Evolutionary conservation across 495 filamentous ascomycete species (phyloP).

Genomic region (Cryomyces minteri): DNA sequence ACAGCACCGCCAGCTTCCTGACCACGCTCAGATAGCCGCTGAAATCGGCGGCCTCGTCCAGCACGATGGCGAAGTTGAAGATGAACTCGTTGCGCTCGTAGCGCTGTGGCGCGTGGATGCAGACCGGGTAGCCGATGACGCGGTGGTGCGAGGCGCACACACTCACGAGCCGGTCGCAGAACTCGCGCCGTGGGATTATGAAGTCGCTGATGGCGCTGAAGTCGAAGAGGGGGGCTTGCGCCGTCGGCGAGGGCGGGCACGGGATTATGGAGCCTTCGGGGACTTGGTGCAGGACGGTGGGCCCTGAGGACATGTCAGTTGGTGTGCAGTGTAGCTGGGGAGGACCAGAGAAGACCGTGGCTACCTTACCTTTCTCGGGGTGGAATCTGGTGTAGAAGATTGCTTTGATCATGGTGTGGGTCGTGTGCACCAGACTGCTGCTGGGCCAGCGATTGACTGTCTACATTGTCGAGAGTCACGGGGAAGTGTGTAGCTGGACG

Average conservation of each 20-base stretch:
- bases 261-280: conserved; percentile 59
- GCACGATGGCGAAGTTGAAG: conserved; percentile 87
- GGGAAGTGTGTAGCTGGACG: too few species aligned
- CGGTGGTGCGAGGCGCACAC: conserved; percentile 59
- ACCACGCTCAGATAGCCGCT: conserved; percentile 66
- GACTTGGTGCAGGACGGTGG: conserved; percentile 56
- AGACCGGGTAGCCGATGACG: conserved; percentile 77
- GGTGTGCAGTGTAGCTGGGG: not conserved
- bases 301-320: conserved; percentile 36
- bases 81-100: conserved; percentile 89
- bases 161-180: conserved; percentile 75
- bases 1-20: conserved; percentile 62
- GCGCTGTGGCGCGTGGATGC: conserved; percentile 33
- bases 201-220: conserved; percentile 72
- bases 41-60: conserved; percentile 51
- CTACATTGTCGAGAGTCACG: too few species aligned
- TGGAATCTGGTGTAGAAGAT: conserved; percentile 95
- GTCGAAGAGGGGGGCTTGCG: conserved; percentile 48
- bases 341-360: not conserved
- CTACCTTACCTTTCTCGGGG: conserved; percentile 53
- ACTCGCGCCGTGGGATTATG: conserved; percentile 81
- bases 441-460: too few species aligned
- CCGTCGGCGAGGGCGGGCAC: conserved; percentile 29
- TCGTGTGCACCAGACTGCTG: too few species aligned
- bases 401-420: conserved; percentile 56